A percentile compares a stretch with the other conserved stretches of the same genome.
These are phyloP conservation scores for Lactarius deliciosus DNA, from an alignment of 768 basidiomycete species.

Conservation along the genomic window DNA sequence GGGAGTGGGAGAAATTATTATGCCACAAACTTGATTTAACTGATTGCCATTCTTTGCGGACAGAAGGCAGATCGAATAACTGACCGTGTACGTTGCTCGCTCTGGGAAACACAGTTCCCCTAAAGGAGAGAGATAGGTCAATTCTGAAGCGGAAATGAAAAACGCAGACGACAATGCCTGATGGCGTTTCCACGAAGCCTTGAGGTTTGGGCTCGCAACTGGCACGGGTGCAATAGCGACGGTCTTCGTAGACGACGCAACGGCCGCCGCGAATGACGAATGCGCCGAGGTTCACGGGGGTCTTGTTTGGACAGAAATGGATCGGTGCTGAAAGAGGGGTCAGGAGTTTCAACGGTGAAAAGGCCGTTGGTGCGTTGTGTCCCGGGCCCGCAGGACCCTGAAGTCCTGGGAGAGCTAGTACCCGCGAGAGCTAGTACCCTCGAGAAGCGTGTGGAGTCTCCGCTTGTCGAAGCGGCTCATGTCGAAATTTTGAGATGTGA, in stretches of 20 bases:
- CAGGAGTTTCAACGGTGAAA: background rate
- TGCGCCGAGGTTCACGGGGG: background rate
- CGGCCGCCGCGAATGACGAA: background rate
- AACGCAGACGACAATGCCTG: slow-evolving; percentile 17
- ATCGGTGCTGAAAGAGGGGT: background rate
- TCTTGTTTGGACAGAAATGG: background rate
- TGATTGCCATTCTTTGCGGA: background rate
- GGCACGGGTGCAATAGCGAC: slow-evolving; percentile 4
- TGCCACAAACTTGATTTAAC: background rate
- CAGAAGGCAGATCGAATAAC: background rate
- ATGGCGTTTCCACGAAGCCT: slow-evolving; percentile 18
- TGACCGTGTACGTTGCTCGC: slow-evolving; percentile 9
- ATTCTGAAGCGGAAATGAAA: slow-evolving; percentile 22
- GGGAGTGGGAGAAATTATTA: background rate
- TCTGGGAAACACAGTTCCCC: slow-evolving; percentile 15
- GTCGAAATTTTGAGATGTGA: background rate
- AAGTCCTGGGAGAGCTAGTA: background rate
- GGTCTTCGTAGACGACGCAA: background rate
- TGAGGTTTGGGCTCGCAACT: slow-evolving; percentile 23
- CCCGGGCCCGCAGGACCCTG: background rate
- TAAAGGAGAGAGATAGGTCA: background rate
- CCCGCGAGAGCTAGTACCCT: background rate
- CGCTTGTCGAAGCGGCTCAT: background rate
- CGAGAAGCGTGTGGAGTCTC: background rate
- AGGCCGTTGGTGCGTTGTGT: background rate